Base-by-base conservation (phyloP, 2,329 filamentous ascomycete species). In the Malbranchea zuffiana region DNA sequence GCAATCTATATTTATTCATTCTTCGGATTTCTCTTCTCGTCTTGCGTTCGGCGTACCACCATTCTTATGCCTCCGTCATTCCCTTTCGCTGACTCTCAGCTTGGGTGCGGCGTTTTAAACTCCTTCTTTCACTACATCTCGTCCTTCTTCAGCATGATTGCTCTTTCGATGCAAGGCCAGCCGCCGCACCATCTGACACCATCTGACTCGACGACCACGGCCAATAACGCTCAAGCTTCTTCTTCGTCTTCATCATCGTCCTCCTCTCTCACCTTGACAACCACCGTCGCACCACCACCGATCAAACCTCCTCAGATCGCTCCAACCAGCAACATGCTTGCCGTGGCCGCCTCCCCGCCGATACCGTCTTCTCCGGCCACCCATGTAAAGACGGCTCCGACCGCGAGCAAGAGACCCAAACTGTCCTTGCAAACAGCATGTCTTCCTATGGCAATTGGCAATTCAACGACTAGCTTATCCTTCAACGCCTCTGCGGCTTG, bases 381-480 rank as follows among this genome's bases (percentile, higher is more conserved):
- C 44, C 40, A 44, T 34, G 35, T 35, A 11, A 42, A 35, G 29
- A 15, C 34, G 26, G 28, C 19, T 24, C 15, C 35, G 7, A 38
- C 10, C 33, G 31, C 31, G 32, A 44, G 50, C 23, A 59, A 61
- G 35, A 61, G 71, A 42, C 75, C 75, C 1, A 77, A 75, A 55
- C 64, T 79, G 34, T 73, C 71, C 25, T 63, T 79, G 35, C 71
- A 78, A 57, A 78, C 75, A 8, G 57, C 67, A 8, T 57, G 60
- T 28, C 53, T 66, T 2, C 61, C 63, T 24, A 60, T 66, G 34
- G 65, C 67, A 15, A 74, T 72, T 51, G 70, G 69, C 39, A 72
- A 67, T 43, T 66, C 64, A 24, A 66, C 67, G n/a, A 62, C 57
- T 16, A 68, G 66, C 37, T 55, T 75, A 30, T 66, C 69, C 10